Evolutionary conservation across 2,329 filamentous ascomycete genomes (phyloP), one percentile per base, ranked within the genome.

Genomic region (Venturia effusa): DNA sequence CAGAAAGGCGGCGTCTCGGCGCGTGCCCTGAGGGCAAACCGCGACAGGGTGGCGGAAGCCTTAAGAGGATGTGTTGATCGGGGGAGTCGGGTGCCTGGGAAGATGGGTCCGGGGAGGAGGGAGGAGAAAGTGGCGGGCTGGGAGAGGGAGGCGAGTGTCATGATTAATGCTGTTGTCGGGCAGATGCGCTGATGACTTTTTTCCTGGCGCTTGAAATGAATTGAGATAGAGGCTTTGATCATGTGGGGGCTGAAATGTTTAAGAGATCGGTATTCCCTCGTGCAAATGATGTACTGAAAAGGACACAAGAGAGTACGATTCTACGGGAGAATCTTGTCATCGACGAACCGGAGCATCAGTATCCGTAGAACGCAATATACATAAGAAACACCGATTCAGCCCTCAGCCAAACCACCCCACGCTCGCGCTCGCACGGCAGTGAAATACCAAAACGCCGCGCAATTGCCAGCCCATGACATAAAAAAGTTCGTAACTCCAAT

Each of bases 91-190:
- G 72, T 88, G 61, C 89, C 90, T 1, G 81, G 39, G 63, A 73
- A 24, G 17, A 15, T 51, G 22, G 45, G 45, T 10, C 45, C 45
- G 22, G 45, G 45, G 13, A 22, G 45, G 8, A 22, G 45, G 13
- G 45, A 51, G 45, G 71, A 72, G 65, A 66, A 66, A 70, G 68
- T 66, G 78, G 73, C 68, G 73, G 74, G 40, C 75, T 97, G 91
- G 90, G 93, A 97, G 70, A 83, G 93, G 45, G 94, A 97, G 76
- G 88, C 92, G 60, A 92, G 92, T 1, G 92, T 97, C 59, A 97
- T 97, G 93, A 88, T 96, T 54, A 88, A 37, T 41, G 32, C 55
- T 37, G 55, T 59, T 22, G 39, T 59, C 30, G 55, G 55, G 19
- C 55, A 37, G 6, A 37, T 59, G 55, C 32, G 55, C 1, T 37